phyloP scores from a whole-genome alignment of 805 yeast genomes.

The Saccharomycopsis sp. region DNA sequence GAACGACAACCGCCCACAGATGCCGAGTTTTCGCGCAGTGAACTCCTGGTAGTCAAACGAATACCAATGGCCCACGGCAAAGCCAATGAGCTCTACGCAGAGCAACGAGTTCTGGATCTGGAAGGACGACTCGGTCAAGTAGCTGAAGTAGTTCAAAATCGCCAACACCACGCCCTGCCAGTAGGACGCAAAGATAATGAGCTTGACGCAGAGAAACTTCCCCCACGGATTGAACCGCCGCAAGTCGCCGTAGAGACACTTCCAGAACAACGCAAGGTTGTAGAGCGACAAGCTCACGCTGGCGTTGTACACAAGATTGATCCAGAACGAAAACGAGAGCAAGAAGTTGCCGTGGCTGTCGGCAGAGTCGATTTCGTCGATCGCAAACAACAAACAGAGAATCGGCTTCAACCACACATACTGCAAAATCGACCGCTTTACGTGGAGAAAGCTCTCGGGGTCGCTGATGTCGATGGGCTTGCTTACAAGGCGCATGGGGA shows the following conservation, averaged over 20 bases:
- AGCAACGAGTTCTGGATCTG: slow-evolving; percentile 71
- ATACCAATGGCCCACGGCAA: slow-evolving; percentile 82
- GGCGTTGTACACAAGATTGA: slow-evolving; percentile 64
- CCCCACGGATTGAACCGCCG: slow-evolving; percentile 82
- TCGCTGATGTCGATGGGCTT: slow-evolving; percentile 75
- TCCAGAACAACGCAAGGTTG: slow-evolving; percentile 87
- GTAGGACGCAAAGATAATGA: slow-evolving; percentile 93
- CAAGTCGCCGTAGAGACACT: slow-evolving; percentile 72
- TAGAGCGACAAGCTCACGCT: slow-evolving; percentile 80
- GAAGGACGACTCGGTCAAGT: slow-evolving; percentile 32
- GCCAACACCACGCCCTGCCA: slow-evolving; percentile 82
- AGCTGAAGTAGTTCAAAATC: slow-evolving; percentile 42
- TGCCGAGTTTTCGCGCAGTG: slow-evolving; percentile 52
- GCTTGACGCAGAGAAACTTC: slow-evolving; percentile 85
- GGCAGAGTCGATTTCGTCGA: slow-evolving; percentile 42
- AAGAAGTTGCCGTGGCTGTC: slow-evolving; percentile 33
- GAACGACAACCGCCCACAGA: slow-evolving; percentile 58
- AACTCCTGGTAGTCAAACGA: slow-evolving; percentile 80
- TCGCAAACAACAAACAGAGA: slow-evolving; percentile 49
- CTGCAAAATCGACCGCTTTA: slow-evolving; percentile 84
- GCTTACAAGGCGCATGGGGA: slow-evolving; percentile 46
- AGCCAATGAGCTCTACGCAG: slow-evolving; percentile 77
- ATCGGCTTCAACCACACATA: slow-evolving; percentile 93
- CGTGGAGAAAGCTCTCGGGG: slow-evolving; percentile 65
- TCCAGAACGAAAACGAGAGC: slow-evolving; percentile 51